phyloP scores from a whole-genome alignment of 1,284 basidiomycete genomes.

The Malassezia obtusa region DNA sequence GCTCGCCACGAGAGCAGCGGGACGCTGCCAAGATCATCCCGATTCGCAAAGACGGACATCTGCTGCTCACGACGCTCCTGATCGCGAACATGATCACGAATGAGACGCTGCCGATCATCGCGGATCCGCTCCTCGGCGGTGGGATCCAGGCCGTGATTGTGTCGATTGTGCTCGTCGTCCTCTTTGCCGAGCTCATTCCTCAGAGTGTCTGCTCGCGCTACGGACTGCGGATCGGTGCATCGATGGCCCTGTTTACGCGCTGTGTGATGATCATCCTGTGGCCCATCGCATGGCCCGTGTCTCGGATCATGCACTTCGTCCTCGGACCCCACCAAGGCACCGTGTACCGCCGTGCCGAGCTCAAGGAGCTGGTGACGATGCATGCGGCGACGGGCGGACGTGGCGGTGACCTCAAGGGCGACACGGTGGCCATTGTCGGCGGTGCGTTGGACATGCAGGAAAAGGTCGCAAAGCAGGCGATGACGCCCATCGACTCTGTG shows the following conservation, averaged over 20 bases:
- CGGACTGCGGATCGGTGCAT: slow-evolving; percentile 46
- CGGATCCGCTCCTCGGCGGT: slow-evolving; percentile 75
- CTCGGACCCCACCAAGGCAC: slow-evolving; percentile 47
- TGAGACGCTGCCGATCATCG: slow-evolving; percentile 71
- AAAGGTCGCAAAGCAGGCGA: slow-evolving; percentile 61
- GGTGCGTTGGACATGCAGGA: slow-evolving; percentile 64
- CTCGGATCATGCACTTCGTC: slow-evolving; percentile 44
- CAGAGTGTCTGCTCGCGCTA: slow-evolving; percentile 51
- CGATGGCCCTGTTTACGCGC: slow-evolving; percentile 42
- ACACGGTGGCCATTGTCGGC: slow-evolving; percentile 67
- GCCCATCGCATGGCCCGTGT: slow-evolving; percentile 47
- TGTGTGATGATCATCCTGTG: slow-evolving; percentile 44
- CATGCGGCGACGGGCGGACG: slow-evolving; percentile 55
- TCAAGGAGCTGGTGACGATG: slow-evolving; percentile 66
- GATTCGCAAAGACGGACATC: slow-evolving; percentile 57
- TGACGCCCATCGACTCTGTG: slow-evolving; percentile 62
- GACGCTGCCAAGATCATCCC: slow-evolving; percentile 78
- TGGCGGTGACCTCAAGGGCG: slow-evolving; percentile 62
- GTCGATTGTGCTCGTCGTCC: slow-evolving; percentile 49
- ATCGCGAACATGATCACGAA: slow-evolving; percentile 48
- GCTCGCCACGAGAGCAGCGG: slow-evolving; percentile 66
- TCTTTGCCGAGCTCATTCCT: slow-evolving; percentile 83
- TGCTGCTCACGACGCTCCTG: slow-evolving; percentile 43
- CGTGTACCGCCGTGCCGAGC: slow-evolving; percentile 51
- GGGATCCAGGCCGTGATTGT: slow-evolving; percentile 58